A percentile compares a stretch with the other conserved stretches of the same genome.
These are phyloP conservation scores for Amanita phalloides DNA, from an alignment of 768 basidiomycete species.

Conservation along the genomic window DNA sequence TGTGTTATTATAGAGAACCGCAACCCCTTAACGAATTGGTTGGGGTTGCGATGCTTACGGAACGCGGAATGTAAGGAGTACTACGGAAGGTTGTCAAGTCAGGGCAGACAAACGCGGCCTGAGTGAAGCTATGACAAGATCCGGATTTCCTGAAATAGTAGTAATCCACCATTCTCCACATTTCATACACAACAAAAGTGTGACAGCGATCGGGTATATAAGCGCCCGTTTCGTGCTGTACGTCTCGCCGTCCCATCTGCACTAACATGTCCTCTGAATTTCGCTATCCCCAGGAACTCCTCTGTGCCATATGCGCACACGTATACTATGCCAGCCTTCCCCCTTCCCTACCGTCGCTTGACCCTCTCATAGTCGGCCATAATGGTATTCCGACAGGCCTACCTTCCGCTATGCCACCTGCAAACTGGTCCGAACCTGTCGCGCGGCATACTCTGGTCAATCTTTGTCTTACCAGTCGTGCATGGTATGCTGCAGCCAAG, in stretches of 20 bases:
- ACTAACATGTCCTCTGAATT: background rate
- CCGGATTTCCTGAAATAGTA: background rate
- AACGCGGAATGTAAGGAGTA: background rate
- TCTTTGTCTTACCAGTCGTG: constrained; percentile 68
- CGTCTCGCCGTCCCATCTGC: constrained; percentile 6
- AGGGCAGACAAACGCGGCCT: background rate
- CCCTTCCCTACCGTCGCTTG: constrained; percentile 47
- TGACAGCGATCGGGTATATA: constrained; percentile 2
- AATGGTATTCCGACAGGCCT: constrained; percentile 46
- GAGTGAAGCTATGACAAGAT: background rate
- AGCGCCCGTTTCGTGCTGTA: constrained; percentile 3
- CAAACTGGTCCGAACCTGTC: constrained; percentile 58
- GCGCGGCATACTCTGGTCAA: constrained; percentile 55
- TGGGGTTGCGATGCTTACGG: background rate
- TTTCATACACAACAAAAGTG: background rate
- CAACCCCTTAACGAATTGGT: background rate
- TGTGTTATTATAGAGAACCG: background rate
- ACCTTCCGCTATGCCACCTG: constrained; percentile 65
- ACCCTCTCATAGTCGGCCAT: constrained; percentile 46
- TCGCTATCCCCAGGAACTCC: constrained; percentile 62
- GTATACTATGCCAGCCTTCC: constrained; percentile 57
- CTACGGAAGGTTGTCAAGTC: background rate
- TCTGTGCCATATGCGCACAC: constrained; percentile 62
- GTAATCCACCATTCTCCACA: no score
- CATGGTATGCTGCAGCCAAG: constrained; percentile 76